Evolutionary conservation across 306 rosid genomes (phyloP), one percentile per base, ranked within the genome.

Genomic region (Pyrus pyrifolia): DNA sequence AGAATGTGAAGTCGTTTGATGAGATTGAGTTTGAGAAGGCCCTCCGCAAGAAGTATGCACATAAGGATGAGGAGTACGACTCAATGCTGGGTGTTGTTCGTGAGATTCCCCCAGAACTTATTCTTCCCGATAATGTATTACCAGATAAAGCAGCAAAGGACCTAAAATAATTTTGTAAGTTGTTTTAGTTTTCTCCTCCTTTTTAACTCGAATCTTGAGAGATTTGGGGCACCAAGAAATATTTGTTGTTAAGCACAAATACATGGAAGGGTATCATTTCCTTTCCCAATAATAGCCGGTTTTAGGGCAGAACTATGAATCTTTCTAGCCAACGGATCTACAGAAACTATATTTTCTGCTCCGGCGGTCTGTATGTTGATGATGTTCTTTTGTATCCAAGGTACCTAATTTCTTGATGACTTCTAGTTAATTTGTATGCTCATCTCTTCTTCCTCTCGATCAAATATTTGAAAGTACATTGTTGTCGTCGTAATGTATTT

Each of bases 11-110:
- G 82, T 68, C 72, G 68, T 89, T 95, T 64, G 97, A 95, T 45
- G 88, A 87, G 77, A 82, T 87, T 7, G 97, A 92, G 83, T 88
- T 95, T 79, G 88, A 89, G 76, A 95, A 95, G 81, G 89, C 84
- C 73, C 86, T 95, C 23, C 75, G 85, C 62, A 95, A 88, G 92
- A 95, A 95, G 84, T 86, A 85, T 89, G 91, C 84, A 30, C 86
- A 30, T 12, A 83, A 73, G n/a, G 93, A 83, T 23, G 92, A 87
- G 82, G 98, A 92, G 21, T 83, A 85, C 72, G 93, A 82, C 79
- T 87, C 91, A 27, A 76, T 81, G 88, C 84, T 89, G 61, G 92
- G 89, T 13, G 91, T 81, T 73, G 93, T 81, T 66, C 88, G 80
- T 64, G 92, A 93, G 80, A 88, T 83, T 13, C 88, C 91, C 57